Percentiles rank a stretch among this genome's conserved stretches.
These are phyloP conservation scores for Ascoidea asiatica DNA, from an alignment of 805 yeast genomes.

Conservation along the genomic window DNA sequence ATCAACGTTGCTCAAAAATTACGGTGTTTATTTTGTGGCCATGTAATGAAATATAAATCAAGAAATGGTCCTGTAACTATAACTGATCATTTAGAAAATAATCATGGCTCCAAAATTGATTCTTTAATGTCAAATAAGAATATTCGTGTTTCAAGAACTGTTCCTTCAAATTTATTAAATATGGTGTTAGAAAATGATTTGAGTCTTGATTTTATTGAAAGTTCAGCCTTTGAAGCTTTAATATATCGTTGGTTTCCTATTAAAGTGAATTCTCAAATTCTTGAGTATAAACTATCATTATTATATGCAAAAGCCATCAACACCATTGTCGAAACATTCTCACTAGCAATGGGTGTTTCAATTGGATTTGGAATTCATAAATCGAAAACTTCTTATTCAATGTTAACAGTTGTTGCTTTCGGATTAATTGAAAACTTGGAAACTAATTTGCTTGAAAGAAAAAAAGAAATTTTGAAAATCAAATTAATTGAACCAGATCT, in stretches of 20 bases:
- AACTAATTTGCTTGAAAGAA: background rate
- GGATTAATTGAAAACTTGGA: background rate
- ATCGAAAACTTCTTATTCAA: background rate
- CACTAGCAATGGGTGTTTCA: background rate
- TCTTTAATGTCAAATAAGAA: background rate
- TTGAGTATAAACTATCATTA: background rate
- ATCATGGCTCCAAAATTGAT: constrained; percentile 3
- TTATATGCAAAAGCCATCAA: background rate
- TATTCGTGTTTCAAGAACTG: background rate
- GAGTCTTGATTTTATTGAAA: background rate
- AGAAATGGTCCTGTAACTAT: constrained; percentile 11
- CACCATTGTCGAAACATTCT: background rate
- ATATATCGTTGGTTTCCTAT: background rate
- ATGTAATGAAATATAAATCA: constrained; percentile 4
- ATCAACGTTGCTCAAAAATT: background rate
- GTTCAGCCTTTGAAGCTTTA: background rate
- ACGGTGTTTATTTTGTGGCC: background rate
- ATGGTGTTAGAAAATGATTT: background rate
- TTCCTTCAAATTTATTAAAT: background rate
- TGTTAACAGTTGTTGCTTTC: background rate
- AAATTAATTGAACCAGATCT: background rate
- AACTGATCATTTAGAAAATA: constrained; percentile 8
- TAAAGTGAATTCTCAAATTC: background rate
- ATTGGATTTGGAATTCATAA: background rate
- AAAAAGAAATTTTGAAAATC: background rate